Base-by-base conservation (phyloP, 331 rosid genomes). In the Erythrophleum ivorense region DNA sequence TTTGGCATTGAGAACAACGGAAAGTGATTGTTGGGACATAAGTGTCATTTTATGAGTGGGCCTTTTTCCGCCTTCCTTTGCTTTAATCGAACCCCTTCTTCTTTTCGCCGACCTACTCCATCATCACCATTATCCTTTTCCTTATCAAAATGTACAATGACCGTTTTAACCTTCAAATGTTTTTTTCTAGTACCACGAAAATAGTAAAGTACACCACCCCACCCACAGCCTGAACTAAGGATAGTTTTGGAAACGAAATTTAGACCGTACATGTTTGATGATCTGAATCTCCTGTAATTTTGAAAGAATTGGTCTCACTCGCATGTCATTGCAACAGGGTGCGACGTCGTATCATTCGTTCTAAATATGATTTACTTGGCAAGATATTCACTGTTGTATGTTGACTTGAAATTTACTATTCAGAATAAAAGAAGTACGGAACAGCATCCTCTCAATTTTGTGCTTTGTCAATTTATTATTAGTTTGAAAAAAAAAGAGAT, bases 161-260 rank as follows among this genome's bases (percentile, higher is more conserved):
- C 75, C 43, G 0, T 48, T 50, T 71, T 71, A 18, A 10, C 59
- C 75, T 46, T 71, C 13, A 0, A 46, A 5, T 1, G 6, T 6
- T 14, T 70, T 3, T 1, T 4, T 24, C 3, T 24, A 3, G 13
- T 19, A 10, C 38, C 73, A 1, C 55, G 41, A 49, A 19, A 7
- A 24, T 29, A 29, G 29, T 24, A 24, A 24, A 24, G 29, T 24
- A 24, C 29, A 24, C 29, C 55, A 0, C 29, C 9, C 40, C 57
- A 45, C 57, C 75, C 54, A 71, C 75, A 41, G 75, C 75, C 75
- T n/a, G 38, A 21, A 21, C 0, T 10, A 70, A 38, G 76, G 77
- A 14, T n/a, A 72, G 46, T 72, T 34, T 52, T 2, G 77, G 77
- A 14, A 72, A 33, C 3, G 9, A 72, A 3, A 8, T 52, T 72